Percentiles rank a stretch among this genome's conserved stretches.
Conservation (phyloP, 225 moss, liverwort and hornwort genomes). For the Pseudisothecium myosuroides region DNA sequence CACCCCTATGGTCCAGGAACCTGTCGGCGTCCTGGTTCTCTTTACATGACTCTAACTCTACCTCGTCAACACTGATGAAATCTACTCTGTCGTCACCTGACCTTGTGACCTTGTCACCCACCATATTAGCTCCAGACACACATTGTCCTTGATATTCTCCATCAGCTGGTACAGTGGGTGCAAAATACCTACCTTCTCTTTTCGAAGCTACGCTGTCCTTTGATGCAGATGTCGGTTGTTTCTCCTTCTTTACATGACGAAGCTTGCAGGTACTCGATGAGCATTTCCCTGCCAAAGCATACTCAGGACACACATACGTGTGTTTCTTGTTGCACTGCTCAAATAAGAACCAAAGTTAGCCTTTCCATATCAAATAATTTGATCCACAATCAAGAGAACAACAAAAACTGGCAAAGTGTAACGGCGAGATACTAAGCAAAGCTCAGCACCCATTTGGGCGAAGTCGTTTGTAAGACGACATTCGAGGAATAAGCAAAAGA, state of each 20-base stretch:
- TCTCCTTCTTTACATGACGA: slow-evolving; percentile 76
- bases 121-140: neutral
- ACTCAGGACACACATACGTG: slow-evolving; percentile 82
- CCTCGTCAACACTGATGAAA: slow-evolving; percentile 41
- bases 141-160: neutral
- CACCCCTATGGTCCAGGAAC: neutral
- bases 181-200: slow-evolving; percentile 76
- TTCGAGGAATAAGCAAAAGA: neutral
- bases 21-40: slow-evolving; percentile 10
- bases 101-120: neutral
- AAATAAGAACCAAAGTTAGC: neutral
- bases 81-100: slow-evolving; percentile 24
- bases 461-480: neutral
- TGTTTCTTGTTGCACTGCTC: slow-evolving; percentile 99
- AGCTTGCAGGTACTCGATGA: slow-evolving; percentile 60
- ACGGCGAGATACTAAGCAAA: neutral
- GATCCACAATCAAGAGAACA: neutral
- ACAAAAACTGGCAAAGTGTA: neutral
- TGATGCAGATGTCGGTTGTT: slow-evolving; percentile 5
- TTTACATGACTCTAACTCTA: slow-evolving; percentile 6
- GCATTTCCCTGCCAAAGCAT: slow-evolving; percentile 74
- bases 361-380: neutral
- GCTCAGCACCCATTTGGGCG: neutral
- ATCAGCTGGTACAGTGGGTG: slow-evolving; percentile 14
- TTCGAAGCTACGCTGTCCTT: slow-evolving; percentile 26